Base-by-base conservation (phyloP, 305 asterid genomes). In the Fraxinus paxiana region DNA sequence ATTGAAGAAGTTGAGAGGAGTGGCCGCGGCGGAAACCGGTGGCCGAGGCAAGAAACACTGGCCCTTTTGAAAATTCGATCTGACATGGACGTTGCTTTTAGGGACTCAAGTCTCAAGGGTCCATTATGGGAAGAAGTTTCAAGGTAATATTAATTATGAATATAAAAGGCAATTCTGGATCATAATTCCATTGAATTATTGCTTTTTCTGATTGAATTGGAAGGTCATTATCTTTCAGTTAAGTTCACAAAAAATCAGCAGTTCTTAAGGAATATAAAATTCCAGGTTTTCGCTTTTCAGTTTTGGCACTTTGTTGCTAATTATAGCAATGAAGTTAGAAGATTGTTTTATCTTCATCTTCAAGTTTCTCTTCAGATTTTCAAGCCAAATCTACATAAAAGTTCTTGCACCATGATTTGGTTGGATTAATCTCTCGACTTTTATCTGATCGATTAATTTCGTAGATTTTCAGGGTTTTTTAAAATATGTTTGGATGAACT, bases 121-220 rank as follows among this genome's bases (percentile, higher is more conserved):
- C 98, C 99, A 81, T 91, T 96, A 84, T 96, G 99, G 99, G 99
- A 96, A 30, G 92, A 94, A 83, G 97, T 96, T 82, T 94, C 97
- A 85, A 96, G 99, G 99, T 51, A 51, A 51, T 38, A 38, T 38
- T 93, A 86, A 73, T 51, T 51, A 15, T 4, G 61, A 48, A 48
- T 48, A 48, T 48, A 59, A 18, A 73, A 35, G 83, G 81, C 61
- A n/a, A 15, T 51, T 51, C 61, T n/a, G 61, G 22, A 15, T 51
- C 61, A n/a, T 51, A 70, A 46, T 84, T 87, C 56, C 83, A 79
- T 78, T 74, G 79, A 86, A 80, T 89, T 85, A 15, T 82, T 85
- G 76, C 67, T 9, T 43, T 80, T 85, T 71, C 67, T 7, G 63
- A 80, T 80, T 15, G 59, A 48, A 48, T 48, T 48, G 6, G 20